These are phyloP conservation scores for Paramecium sonneborni DNA, from an alignment of 73 alveolate species.

Conservation along the genomic window DNA sequence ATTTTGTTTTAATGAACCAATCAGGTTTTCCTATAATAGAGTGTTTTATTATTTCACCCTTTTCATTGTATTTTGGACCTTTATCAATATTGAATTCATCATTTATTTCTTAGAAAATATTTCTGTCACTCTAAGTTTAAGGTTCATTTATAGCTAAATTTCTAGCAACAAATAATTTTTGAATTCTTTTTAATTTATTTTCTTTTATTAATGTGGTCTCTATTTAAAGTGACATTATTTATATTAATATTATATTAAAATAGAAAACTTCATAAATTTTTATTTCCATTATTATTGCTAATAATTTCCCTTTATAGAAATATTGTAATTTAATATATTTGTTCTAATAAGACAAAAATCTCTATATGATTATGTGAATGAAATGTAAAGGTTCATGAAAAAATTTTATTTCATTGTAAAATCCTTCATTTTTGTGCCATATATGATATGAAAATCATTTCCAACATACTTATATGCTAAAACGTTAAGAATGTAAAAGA, in stretches of 20 bases:
- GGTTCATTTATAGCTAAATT: constrained; percentile 17
- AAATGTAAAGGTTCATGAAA: too few relatives aligned
- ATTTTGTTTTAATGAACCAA: constrained; percentile 16
- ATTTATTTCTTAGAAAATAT: constrained; percentile 8
- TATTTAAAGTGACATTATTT: background rate
- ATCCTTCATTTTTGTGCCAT: too few relatives aligned
- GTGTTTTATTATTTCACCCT: constrained; percentile 33
- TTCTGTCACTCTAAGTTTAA: background rate
- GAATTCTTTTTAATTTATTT: background rate
- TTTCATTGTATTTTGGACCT: constrained; percentile 24
- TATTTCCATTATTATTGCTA: background rate
- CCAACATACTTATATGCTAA: too few relatives aligned
- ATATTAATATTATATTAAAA: background rate
- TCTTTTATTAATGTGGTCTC: background rate
- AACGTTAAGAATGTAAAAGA: too few relatives aligned
- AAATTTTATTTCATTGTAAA: too few relatives aligned
- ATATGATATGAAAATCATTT: too few relatives aligned
- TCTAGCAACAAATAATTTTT: background rate
- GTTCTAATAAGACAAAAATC: too few relatives aligned
- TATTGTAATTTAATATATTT: too few relatives aligned
- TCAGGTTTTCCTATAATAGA: constrained; percentile 37
- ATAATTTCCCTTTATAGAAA: too few relatives aligned
- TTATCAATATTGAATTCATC: constrained; percentile 11
- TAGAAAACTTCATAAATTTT: background rate
- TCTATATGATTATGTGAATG: too few relatives aligned